A percentile compares a stretch with the other conserved stretches of the same genome.
These are phyloP conservation scores for Pseudocercospora fijiensis DNA, from an alignment of 2,329 filamentous ascomycete genomes.

Conservation along the genomic window DNA sequence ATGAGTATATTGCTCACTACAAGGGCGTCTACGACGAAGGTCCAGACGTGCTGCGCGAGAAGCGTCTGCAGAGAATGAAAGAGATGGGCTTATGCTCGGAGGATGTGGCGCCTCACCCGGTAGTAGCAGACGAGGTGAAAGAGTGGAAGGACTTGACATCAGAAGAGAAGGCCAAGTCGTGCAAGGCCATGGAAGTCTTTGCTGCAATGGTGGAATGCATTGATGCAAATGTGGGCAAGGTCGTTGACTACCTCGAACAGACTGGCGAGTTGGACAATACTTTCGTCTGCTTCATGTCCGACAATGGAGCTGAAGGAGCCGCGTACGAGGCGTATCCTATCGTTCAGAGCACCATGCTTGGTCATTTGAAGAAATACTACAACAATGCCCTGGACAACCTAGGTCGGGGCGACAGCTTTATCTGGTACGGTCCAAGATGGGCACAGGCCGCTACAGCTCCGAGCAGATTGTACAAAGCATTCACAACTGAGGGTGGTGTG, in stretches of 20 bases:
- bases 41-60: slow-evolving; percentile 55
- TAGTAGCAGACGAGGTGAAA: slow-evolving; percentile 52
- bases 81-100: slow-evolving; percentile 56
- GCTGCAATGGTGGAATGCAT: slow-evolving; percentile 65
- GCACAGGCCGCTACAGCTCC: slow-evolving; percentile 56
- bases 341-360: slow-evolving; percentile 54
- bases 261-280: slow-evolving; percentile 63
- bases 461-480: slow-evolving; percentile 50
- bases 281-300: slow-evolving; percentile 62
- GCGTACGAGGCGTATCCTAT: slow-evolving; percentile 60
- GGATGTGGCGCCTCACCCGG: slow-evolving; percentile 53
- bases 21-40: slow-evolving; percentile 61
- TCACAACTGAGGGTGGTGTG: slow-evolving; percentile 51
- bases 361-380: slow-evolving; percentile 58
- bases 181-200: slow-evolving; percentile 60
- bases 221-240: slow-evolving; percentile 60
- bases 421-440: slow-evolving; percentile 62
- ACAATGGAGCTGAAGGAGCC: slow-evolving; percentile 63
- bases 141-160: slow-evolving; percentile 51
- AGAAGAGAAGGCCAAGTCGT: slow-evolving; percentile 51
- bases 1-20: slow-evolving; percentile 57
- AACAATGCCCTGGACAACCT: slow-evolving; percentile 59
- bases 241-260: slow-evolving; percentile 56
- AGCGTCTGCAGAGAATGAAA: slow-evolving; percentile 56
- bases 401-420: slow-evolving; percentile 57